These are phyloP conservation scores for Cornus florida DNA, from an alignment of 148 eudicot species.

Conservation along the genomic window DNA sequence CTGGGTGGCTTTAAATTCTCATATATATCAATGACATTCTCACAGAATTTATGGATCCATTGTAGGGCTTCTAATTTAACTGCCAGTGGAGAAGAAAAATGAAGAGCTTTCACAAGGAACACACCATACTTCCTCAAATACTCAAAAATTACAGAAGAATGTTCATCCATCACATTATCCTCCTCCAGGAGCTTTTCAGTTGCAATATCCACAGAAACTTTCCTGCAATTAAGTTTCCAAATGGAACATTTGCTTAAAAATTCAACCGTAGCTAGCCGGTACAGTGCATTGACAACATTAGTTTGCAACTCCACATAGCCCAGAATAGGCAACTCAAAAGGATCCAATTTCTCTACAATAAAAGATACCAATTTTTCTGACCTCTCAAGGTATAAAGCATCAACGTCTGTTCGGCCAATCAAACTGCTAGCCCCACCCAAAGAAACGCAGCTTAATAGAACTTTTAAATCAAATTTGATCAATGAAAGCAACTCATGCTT, in stretches of 20 bases:
- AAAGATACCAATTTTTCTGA: constrained; percentile 53
- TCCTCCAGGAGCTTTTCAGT: constrained; percentile 21
- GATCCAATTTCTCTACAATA: constrained; percentile 51
- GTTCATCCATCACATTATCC: constrained; percentile 24
- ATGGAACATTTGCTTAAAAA: constrained; percentile 58
- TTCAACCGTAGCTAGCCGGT: constrained; percentile 57
- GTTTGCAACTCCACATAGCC: constrained; percentile 63
- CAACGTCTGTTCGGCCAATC: constrained; percentile 52
- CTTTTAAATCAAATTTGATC: constrained; percentile 81
- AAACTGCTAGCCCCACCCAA: constrained; percentile 43
- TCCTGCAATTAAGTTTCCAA: constrained; percentile 22
- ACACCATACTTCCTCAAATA: constrained; percentile 59
- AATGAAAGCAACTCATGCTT: constrained; percentile 64
- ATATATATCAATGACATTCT: constrained; percentile 45
- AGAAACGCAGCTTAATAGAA: constrained; percentile 64
- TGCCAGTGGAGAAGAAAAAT: constrained; percentile 59
- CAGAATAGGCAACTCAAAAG: constrained; percentile 41
- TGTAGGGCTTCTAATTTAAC: constrained; percentile 73
- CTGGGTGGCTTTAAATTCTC: constrained; percentile 35
- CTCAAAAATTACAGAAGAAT: constrained; percentile 34
- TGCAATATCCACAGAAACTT: constrained; percentile 24
- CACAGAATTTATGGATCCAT: constrained; percentile 67
- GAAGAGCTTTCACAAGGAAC: constrained; percentile 64
- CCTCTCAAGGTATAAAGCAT: constrained; percentile 51
- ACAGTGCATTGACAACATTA: constrained; percentile 55